A percentile compares a stretch with the other conserved stretches of the same genome.
phyloP scores from a whole-genome alignment of 306 rosid genomes.

The Cicer yamashitae region DNA sequence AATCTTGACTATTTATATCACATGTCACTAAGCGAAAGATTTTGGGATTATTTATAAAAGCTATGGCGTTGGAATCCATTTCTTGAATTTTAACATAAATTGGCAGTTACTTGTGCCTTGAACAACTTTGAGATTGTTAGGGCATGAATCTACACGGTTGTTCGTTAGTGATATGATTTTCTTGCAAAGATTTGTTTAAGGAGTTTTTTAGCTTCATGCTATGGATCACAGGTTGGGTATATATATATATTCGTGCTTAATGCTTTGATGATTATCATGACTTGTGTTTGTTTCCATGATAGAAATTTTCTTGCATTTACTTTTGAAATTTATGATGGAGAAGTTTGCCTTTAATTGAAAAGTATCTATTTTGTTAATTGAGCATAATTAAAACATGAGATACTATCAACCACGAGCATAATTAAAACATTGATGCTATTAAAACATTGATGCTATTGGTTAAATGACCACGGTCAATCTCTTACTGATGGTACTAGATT shows the following conservation, averaged over 20 bases:
- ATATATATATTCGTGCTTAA: not conserved
- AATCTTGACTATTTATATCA: too few relatives aligned
- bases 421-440: not conserved
- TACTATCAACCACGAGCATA: not conserved
- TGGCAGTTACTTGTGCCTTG: slow-evolving; percentile 48
- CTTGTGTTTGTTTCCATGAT: slow-evolving; percentile 30
- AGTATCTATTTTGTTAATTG: not conserved
- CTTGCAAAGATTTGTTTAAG: slow-evolving; percentile 41
- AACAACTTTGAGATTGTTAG: slow-evolving; percentile 33
- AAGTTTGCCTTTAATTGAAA: not conserved
- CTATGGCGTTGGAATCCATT: not conserved
- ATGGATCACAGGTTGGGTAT: slow-evolving; percentile 34
- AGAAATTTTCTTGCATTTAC: not conserved
- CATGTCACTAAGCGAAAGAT: too few relatives aligned
- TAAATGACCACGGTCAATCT: not conserved
- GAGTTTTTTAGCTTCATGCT: slow-evolving; percentile 36
- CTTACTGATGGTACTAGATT: not conserved
- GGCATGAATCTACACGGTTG: slow-evolving; percentile 39
- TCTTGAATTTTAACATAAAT: slow-evolving; percentile 35
- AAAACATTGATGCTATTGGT: not conserved
- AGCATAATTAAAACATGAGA: not conserved
- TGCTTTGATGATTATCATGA: slow-evolving; percentile 15
- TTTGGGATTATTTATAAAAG: too few relatives aligned
- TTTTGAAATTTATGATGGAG: not conserved
- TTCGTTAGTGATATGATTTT: slow-evolving; percentile 37